A percentile compares a stretch with the other conserved stretches of the same genome.
Evolutionary conservation across 805 yeast genomes (phyloP).

Genomic region (Cyberlindnera suaveolens): DNA sequence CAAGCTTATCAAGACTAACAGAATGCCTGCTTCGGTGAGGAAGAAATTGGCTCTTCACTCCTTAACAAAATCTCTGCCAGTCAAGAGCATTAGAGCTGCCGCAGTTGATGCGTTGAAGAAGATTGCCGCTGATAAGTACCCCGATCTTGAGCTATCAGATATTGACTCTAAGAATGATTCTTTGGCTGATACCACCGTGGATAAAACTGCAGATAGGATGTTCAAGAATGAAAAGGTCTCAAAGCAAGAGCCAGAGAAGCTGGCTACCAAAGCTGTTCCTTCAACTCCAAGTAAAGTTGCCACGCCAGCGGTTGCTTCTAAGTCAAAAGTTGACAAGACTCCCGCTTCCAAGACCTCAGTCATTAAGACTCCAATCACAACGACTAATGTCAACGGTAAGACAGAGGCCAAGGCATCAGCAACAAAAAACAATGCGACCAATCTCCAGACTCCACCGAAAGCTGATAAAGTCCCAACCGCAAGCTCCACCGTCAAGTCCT

Average conservation of each 20-base stretch:
- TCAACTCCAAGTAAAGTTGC: too few species aligned
- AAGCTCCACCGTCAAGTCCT: neutral
- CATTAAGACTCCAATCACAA: neutral
- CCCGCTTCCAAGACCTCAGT: neutral
- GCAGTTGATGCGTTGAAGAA: slow-evolving; percentile 3
- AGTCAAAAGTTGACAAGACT: neutral
- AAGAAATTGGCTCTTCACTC: slow-evolving; percentile 8
- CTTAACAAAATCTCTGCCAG: slow-evolving; percentile 3
- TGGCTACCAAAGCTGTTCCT: too few species aligned
- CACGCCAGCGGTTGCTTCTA: neutral
- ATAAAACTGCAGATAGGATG: too few species aligned
- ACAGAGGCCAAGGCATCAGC: neutral
- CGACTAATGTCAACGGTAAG: neutral
- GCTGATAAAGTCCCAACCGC: neutral
- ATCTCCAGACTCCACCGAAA: neutral
- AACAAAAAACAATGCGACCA: neutral
- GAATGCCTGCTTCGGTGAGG: slow-evolving; percentile 4
- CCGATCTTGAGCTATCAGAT: slow-evolving; percentile 3
- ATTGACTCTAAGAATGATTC: too few species aligned
- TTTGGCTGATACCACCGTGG: too few species aligned
- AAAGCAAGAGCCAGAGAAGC: too few species aligned
- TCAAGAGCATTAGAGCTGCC: neutral
- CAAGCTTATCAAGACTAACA: slow-evolving; percentile 4
- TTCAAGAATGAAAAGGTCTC: too few species aligned
- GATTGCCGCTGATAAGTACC: slow-evolving; percentile 5